Evolutionary conservation across 441 rosid species (phyloP), one percentile per base, ranked within the genome.

Genomic region (Adansonia grandidieri): DNA sequence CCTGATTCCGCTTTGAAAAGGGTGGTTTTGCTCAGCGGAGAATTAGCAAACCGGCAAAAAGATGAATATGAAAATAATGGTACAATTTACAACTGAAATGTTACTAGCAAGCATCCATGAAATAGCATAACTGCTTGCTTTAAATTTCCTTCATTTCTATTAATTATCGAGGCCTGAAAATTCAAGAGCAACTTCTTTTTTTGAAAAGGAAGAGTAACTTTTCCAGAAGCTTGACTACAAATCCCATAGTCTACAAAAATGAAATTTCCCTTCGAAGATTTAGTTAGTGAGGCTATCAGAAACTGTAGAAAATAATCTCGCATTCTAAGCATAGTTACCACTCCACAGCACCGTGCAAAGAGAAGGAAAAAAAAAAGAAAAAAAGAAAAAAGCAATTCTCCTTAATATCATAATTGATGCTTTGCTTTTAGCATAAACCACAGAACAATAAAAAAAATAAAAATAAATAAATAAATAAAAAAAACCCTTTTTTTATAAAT

Each of bases 101-200:
- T 37, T 72, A 17, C 75, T 1, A 72, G 40, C 64, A 72, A 54
- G 75, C 62, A 72, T 37, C 40, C 50, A 56, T 40, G 28, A 73
- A 56, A 56, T 17, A 56, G 57, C 32, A 56, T 17, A 56, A 73
- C 32, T 54, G 24, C 37, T 40, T 73, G 11, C 62, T 40, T 56
- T 19, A 2, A 37, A 24, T 73, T 72, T 72, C 32, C 8, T 53
- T 17, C 9, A 8, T 56, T 73, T 61, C 37, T 56, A 37, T 19
- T 56, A 73, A 56, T 73, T 15, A 53, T 37, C 47, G 5, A 54
- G 9, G 14, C 47, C 64, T 32, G 28, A 53, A 54, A 53, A n/a
- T n/a, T 1, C 9, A 71, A 54, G 65, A 56, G 47, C 5, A 2
- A 56, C 65, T 11, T 40, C 5, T 4, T 37, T 37, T 37, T 37